A percentile compares a stretch with the other conserved stretches of the same genome.
Evolutionary conservation across 345 rosid species (phyloP).

Genomic region (Laguncularia racemosa): DNA sequence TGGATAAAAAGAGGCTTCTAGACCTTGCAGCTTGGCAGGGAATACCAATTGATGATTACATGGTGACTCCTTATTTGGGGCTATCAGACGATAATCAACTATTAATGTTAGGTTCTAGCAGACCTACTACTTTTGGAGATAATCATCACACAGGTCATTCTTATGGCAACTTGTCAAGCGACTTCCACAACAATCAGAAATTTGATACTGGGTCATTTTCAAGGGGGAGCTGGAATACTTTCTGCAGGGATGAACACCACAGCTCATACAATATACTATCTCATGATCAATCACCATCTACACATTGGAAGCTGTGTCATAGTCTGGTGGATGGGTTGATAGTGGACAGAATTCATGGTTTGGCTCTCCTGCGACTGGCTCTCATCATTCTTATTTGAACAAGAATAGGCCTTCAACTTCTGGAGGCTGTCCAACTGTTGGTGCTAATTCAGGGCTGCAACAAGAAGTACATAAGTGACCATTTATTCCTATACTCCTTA

Average conservation of each 20-base stretch:
- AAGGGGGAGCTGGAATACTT: conserved; percentile 33
- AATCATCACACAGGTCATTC: conserved; percentile 35
- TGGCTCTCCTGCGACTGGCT: conserved; percentile 29
- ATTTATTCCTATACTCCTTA: too few relatives aligned
- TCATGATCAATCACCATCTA: conserved; percentile 37
- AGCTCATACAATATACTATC: conserved; percentile 56
- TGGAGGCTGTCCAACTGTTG: conserved; percentile 22
- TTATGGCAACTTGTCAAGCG: conserved; percentile 47
- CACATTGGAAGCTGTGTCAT: conserved; percentile 27
- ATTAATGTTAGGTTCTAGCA: conserved; percentile 24
- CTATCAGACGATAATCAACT: conserved; percentile 40
- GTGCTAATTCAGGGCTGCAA: conserved; percentile 28
- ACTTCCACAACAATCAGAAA: conserved; percentile 38
- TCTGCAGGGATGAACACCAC: conserved; percentile 62
- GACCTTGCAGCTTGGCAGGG: conserved; percentile 79
- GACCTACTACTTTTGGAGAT: conserved; percentile 18
- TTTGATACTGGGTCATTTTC: conserved; percentile 35
- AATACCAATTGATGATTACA: conserved; percentile 73
- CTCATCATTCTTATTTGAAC: conserved; percentile 42
- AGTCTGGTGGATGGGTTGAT: conserved; percentile 41
- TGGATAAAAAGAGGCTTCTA: conserved; percentile 60
- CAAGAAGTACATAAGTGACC: conserved; percentile 29
- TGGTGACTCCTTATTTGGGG: conserved; percentile 32
- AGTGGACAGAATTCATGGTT: conserved; percentile 27
- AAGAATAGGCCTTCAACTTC: conserved; percentile 29